phyloP scores from a whole-genome alignment of 169 alveolate species.

The Plasmodium berghei region DNA sequence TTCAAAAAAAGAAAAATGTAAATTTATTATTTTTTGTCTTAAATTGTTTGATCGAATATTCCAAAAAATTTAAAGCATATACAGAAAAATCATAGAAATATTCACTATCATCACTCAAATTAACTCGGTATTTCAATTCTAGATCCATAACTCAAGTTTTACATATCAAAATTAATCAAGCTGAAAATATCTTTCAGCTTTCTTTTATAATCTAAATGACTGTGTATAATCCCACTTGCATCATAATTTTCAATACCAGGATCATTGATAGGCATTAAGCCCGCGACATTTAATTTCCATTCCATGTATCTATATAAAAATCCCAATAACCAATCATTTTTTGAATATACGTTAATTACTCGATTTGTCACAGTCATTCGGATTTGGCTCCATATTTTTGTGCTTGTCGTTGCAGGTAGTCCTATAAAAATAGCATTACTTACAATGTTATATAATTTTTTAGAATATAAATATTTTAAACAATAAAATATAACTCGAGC shows the following conservation, averaged over 20 bases:
- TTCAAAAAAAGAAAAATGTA: no score
- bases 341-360: constrained; percentile 90
- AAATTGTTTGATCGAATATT: no score
- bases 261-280: constrained; percentile 83
- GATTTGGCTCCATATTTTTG: constrained; percentile 89
- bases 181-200: constrained; percentile 79
- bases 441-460: constrained; percentile 84
- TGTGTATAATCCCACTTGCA: constrained; percentile 85
- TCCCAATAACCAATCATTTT: constrained; percentile 93
- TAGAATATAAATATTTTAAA: constrained; percentile 87
- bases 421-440: constrained; percentile 92
- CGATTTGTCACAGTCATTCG: constrained; percentile 92
- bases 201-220: constrained; percentile 83
- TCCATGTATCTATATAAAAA: constrained; percentile 93
- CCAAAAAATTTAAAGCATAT: no score
- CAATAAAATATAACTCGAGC: constrained; percentile 92
- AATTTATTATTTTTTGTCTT: no score
- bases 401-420: constrained; percentile 89
- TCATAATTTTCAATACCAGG: constrained; percentile 88
- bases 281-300: constrained; percentile 90
- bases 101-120: no score
- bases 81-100: no score
- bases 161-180: constrained; percentile 76
- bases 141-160: background rate
- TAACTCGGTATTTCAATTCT: no score